These are phyloP conservation scores for Zygosaccharomyces pseudobailii DNA, from an alignment of 1,139 yeast genomes.

Conservation along the genomic window DNA sequence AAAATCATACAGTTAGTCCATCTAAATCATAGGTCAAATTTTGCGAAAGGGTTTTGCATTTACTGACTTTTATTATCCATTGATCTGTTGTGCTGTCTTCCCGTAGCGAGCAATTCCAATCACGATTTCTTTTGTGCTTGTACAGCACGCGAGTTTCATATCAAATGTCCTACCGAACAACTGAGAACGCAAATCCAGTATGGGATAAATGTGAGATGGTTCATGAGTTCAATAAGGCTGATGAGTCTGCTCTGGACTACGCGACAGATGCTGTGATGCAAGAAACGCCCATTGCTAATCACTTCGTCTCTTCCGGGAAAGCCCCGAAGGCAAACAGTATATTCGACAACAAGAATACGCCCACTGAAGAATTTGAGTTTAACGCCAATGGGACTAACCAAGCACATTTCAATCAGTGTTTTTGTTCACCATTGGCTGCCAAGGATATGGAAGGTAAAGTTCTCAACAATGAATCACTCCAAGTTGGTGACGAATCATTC, in stretches of 20 bases:
- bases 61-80: not conserved
- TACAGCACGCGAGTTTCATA: not conserved
- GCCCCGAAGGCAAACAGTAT: not conserved
- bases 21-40: not conserved
- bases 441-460: not conserved
- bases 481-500: not conserved
- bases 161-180: not conserved
- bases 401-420: not conserved
- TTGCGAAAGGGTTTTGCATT: not conserved
- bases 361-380: not conserved
- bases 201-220: not conserved
- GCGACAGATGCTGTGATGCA: constrained; percentile 11
- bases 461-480: not conserved
- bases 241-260: not conserved
- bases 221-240: not conserved
- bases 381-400: too few species aligned
- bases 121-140: not conserved
- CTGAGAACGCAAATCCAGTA: not conserved
- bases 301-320: not conserved
- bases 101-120: not conserved
- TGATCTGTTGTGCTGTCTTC: not conserved
- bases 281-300: constrained; percentile 14
- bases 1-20: not conserved
- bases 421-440: not conserved
- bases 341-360: not conserved